These are phyloP conservation scores for Boletus semigastroideus DNA, from an alignment of 1,284 basidiomycete genomes.

Conservation along the genomic window DNA sequence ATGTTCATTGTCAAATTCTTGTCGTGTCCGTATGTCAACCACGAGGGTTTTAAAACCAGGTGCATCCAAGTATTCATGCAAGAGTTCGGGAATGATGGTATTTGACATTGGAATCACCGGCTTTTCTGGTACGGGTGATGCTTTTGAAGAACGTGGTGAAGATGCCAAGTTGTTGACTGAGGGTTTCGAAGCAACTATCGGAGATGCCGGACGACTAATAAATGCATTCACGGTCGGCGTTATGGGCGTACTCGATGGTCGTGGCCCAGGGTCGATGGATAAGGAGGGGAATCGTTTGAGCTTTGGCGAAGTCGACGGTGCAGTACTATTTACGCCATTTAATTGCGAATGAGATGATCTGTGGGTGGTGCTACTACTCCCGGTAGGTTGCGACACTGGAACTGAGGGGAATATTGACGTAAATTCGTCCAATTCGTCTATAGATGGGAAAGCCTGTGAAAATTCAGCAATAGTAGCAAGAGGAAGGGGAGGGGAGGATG, in stretches of 20 bases:
- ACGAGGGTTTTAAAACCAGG: slow-evolving; percentile 67
- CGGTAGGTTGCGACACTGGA: slow-evolving; percentile 41
- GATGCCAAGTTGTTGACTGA: slow-evolving; percentile 23
- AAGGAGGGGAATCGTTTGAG: slow-evolving; percentile 44
- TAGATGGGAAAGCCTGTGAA: slow-evolving; percentile 63
- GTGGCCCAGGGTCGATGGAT: slow-evolving; percentile 54
- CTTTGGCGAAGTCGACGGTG: slow-evolving; percentile 17
- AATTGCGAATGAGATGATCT: slow-evolving; percentile 13
- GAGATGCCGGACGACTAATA: slow-evolving; percentile 59
- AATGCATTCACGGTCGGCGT: slow-evolving; percentile 57
- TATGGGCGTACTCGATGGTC: slow-evolving; percentile 73
- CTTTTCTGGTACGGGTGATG: slow-evolving; percentile 37
- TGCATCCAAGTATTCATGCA: slow-evolving; percentile 60
- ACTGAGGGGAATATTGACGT: slow-evolving; percentile 49
- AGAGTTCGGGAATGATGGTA: slow-evolving; percentile 57
- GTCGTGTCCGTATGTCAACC: slow-evolving; percentile 79
- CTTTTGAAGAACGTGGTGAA: slow-evolving; percentile 19
- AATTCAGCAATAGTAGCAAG: slow-evolving; percentile 52
- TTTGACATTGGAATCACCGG: slow-evolving; percentile 49
- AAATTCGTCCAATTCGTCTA: slow-evolving; percentile 69
- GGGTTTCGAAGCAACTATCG: slow-evolving; percentile 28
- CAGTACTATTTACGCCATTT: slow-evolving; percentile 13
- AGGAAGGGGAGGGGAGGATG: slow-evolving; percentile 46
- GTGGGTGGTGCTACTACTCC: slow-evolving; percentile 31
- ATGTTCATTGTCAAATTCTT: slow-evolving; percentile 74